phyloP scores from a whole-genome alignment of 2,329 filamentous ascomycete species.

The Fusarium veterinarium region DNA sequence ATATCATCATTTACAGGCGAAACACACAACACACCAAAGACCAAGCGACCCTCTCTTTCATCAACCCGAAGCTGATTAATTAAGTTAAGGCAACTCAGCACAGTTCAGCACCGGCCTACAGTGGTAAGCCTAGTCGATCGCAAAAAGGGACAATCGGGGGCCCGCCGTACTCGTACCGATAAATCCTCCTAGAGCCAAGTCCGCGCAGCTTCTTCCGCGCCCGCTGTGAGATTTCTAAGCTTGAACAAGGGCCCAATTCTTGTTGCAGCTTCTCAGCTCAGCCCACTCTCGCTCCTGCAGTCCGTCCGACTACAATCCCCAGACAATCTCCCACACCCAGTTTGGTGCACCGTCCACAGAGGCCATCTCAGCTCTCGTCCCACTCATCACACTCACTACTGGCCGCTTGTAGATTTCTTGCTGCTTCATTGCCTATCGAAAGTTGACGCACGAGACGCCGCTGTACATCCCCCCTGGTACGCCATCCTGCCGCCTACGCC shows the following conservation, averaged over 20 bases:
- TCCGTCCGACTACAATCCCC: conserved; percentile 41
- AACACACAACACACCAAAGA: conserved; percentile 27
- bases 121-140: neutral
- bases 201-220: conserved; percentile 43
- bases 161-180: conserved; percentile 23
- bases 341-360: conserved; percentile 41
- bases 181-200: conserved; percentile 23
- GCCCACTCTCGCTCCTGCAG: conserved; percentile 32
- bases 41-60: conserved; percentile 30
- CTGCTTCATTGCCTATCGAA: conserved; percentile 37
- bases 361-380: conserved; percentile 49
- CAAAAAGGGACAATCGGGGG: conserved; percentile 22
- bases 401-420: conserved; percentile 34
- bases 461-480: conserved; percentile 41
- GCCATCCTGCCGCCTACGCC: conserved; percentile 41
- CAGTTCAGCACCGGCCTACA: neutral
- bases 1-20: conserved; percentile 40
- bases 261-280: conserved; percentile 39
- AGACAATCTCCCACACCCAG: conserved; percentile 40
- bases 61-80: conserved; percentile 41
- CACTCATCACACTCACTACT: conserved; percentile 43
- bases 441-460: conserved; percentile 38
- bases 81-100: conserved; percentile 34
- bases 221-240: conserved; percentile 39
- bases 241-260: conserved; percentile 35